Base-by-base conservation (phyloP, 257 asterid species). In the Ligustrum vulgare region DNA sequence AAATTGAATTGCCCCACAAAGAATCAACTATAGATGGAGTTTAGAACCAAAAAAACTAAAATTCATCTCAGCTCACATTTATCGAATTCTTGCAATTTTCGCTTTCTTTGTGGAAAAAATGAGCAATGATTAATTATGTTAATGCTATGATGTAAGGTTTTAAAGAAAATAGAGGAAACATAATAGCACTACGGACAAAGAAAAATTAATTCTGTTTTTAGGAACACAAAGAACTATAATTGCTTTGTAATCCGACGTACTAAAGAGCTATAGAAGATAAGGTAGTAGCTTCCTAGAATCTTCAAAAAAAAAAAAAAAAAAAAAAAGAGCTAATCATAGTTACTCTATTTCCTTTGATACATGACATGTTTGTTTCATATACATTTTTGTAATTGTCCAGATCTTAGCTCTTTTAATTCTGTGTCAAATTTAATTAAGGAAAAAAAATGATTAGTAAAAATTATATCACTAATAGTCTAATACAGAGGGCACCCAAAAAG, bases 31-130 rank as follows among this genome's bases (percentile, higher is more conserved):
- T n/a, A n/a, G n/a, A n/a, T n/a, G n/a, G n/a, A n/a, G n/a, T n/a
- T n/a, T n/a, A n/a, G n/a, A n/a, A n/a, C n/a, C n/a, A n/a, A n/a
- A n/a, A n/a, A n/a, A n/a, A n/a, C n/a, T n/a, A n/a, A n/a, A n/a
- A n/a, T n/a, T n/a, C n/a, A n/a, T 71, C 54, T 86, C 77, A 80
- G 81, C 73, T 78, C 80, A 75, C 81, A 84, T 67, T 84, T 91
- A 77, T 82, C 72, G 22, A 87, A 82, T 72, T 84, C 88, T 82
- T 82, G 86, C 41, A 92, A 87, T 82, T 87, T 88, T 69, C 97
- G 85, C 77, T 91, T 89, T 85, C 84, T 84, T 96, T 92, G 88
- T 67, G 71, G 71, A 76, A 71, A 78, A 41, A 33, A 49, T 39
- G 0, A 43, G 18, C 8, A 20, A 54, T 54, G 7, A 54, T 54